Evolutionary conservation across 345 rosid genomes (phyloP), one percentile per base, ranked within the genome.

Genomic region (Durio zibethinus): DNA sequence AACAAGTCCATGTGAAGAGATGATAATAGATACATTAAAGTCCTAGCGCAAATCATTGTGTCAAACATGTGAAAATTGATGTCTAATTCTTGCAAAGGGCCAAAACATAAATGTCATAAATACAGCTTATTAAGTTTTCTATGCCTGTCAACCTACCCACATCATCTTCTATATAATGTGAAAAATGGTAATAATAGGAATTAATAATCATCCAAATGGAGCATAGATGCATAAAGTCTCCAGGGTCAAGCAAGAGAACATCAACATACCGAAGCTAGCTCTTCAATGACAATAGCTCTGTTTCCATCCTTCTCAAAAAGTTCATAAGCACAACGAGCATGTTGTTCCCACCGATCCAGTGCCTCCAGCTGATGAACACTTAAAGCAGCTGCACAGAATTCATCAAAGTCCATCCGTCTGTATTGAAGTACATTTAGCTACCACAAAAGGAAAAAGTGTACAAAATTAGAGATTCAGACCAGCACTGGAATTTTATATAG

Each of bases 321-420:
- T 77, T 95, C 99, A 83, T 92, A 95, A 75, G 99, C 99, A 85
- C 88, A 83, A 74, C 90, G 92, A 76, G 98, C 97, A 74, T 84
- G 93, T 77, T 96, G 92, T 77, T 96, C 96, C 99, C 99, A 93
- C 75, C 85, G 81, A 81, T 93, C 99, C 61, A 93, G 90, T 36
- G 99, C 97, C 84, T 93, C 99, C 14, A 93, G 90, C 87, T 95
- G 99, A 85, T 95, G 90, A 66, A 95, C 94, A 21, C 97, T 95
- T 25, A 93, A 82, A 10, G 94, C 83, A 78, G 99, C 98, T 25
- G 97, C 98, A 82, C 97, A 92, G 73, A 92, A 95, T 87, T 95
- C 99, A 77, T 92, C 99, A 76, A 93, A 95, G 78, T 93, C 96
- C 85, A 95, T 90, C 74, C 93, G 86, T 78, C 90, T 87, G 76